These are phyloP conservation scores for Leccinum uliginosum DNA, from an alignment of 768 basidiomycete species.

Conservation along the genomic window DNA sequence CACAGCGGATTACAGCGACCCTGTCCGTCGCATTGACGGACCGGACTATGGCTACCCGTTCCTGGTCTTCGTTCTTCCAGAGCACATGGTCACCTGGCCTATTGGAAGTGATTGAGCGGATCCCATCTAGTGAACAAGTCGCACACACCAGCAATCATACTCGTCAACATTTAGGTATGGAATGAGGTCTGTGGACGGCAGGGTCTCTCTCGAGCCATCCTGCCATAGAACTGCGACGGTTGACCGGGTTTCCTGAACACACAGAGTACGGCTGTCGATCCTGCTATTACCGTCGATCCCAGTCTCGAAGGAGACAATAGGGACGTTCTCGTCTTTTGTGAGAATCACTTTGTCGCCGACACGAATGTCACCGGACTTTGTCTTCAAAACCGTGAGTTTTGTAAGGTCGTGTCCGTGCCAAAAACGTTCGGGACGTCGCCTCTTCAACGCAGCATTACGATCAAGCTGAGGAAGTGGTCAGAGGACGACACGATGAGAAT, in stretches of 20 bases:
- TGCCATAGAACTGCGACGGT: slow-evolving; percentile 80
- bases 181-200: slow-evolving; percentile 62
- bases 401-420: slow-evolving; percentile 66
- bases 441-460: slow-evolving; percentile 46
- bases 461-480: slow-evolving; percentile 48
- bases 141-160: slow-evolving; percentile 79
- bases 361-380: slow-evolving; percentile 61
- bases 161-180: slow-evolving; percentile 88
- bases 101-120: slow-evolving; percentile 9
- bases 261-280: slow-evolving; percentile 52
- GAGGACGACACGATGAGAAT: background rate
- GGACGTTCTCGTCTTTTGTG: slow-evolving; percentile 44
- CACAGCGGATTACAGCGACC: slow-evolving; percentile 61
- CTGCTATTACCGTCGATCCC: slow-evolving; percentile 41
- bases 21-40: slow-evolving; percentile 68
- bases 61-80: slow-evolving; percentile 72
- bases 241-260: slow-evolving; percentile 71
- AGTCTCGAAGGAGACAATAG: slow-evolving; percentile 58
- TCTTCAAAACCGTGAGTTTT: slow-evolving; percentile 60
- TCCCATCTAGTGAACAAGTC: background rate
- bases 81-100: slow-evolving; percentile 92
- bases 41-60: slow-evolving; percentile 71
- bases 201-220: slow-evolving; percentile 64
- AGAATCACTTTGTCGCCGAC: slow-evolving; percentile 71
- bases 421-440: slow-evolving; percentile 66